Evolutionary conservation across 306 rosid species (phyloP), one percentile per base, ranked within the genome.

Genomic region (Citrullus mucosospermus): DNA sequence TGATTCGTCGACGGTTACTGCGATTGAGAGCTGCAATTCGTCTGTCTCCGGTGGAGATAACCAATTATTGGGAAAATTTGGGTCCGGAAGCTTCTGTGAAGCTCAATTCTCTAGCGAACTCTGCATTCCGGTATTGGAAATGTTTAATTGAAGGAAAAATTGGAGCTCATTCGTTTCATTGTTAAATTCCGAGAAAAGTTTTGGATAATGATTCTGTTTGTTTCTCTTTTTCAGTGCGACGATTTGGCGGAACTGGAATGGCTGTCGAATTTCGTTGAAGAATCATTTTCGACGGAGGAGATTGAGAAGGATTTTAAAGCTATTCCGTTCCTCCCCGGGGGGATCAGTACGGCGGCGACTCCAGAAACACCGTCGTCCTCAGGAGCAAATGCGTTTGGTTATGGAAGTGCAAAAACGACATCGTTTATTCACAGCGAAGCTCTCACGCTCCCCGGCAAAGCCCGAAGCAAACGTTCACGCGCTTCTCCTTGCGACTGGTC

Each of bases 241-340:
- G 90, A 90, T 20, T 59, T 90, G 85, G 94, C 88, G 14, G 92
- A 90, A 61, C 82, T 90, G 78, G 95, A 90, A 80, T 90, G 95
- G 95, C 88, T 90, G 43, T 90, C 95, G 78, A 90, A 88, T 66
- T 87, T 90, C 78, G 95, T 85, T 20, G 95, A 90, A 32, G 95
- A 85, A 76, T 88, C 95, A 6, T 90, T 85, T 84, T 84, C 95
- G 17, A 86, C 85, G 2, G 65, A 79, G n/a, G 89, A 87, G 60
- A 67, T 39, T 39, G 51, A 67, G 0, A 90, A 87, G 12, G 89
- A 87, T 59, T 76, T 84, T 44, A 81, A 81, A 50, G 76, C 89
- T 2, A 80, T 88, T 14, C 69, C 83, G 17, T 87, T 80, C 38
- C 78, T 87, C 68, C 56, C 87, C 65, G 87, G 41, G 1, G 57